Conservation (phyloP, 306 rosid species). For the Ammopiptanthus mongolicus region DNA sequence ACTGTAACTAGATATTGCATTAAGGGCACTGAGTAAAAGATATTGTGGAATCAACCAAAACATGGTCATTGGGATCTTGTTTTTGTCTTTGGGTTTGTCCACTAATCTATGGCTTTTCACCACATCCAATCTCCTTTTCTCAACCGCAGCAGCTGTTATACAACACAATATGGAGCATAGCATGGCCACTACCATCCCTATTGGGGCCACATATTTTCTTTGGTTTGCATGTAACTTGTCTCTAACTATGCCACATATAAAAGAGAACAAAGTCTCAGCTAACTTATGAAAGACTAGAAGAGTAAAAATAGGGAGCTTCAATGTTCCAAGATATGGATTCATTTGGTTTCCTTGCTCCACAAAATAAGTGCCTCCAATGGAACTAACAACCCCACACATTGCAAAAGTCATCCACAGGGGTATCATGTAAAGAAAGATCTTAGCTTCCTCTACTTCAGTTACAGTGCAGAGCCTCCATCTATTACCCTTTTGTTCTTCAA, state of each 20-base stretch:
- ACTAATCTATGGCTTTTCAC: slow-evolving; percentile 15
- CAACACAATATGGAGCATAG: slow-evolving; percentile 26
- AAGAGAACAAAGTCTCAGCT: background rate
- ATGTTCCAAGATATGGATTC: slow-evolving; percentile 19
- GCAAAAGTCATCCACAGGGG: slow-evolving; percentile 17
- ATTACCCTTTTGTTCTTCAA: background rate
- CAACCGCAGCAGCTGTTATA: slow-evolving; percentile 32
- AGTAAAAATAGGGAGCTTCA: slow-evolving; percentile 18
- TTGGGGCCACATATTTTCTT: background rate
- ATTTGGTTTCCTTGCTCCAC: slow-evolving; percentile 30
- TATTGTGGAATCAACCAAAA: slow-evolving; percentile 41
- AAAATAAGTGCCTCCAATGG: slow-evolving; percentile 36
- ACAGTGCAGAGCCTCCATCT: slow-evolving; percentile 31
- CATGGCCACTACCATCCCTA: slow-evolving; percentile 16
- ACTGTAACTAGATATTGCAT: background rate
- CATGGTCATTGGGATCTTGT: slow-evolving; percentile 28
- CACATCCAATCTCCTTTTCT: slow-evolving; percentile 18
- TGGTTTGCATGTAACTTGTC: background rate
- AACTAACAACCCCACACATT: slow-evolving; percentile 22
- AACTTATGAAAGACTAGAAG: slow-evolving; percentile 1
- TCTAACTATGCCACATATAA: background rate
- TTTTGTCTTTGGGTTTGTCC: background rate
- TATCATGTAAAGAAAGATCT: background rate
- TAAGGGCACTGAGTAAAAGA: slow-evolving; percentile 21
- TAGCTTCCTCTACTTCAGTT: slow-evolving; percentile 32